Evolutionary conservation across 2,329 filamentous ascomycete genomes (phyloP), one percentile per base, ranked within the genome.

Genomic region (Botrytis fabae): DNA sequence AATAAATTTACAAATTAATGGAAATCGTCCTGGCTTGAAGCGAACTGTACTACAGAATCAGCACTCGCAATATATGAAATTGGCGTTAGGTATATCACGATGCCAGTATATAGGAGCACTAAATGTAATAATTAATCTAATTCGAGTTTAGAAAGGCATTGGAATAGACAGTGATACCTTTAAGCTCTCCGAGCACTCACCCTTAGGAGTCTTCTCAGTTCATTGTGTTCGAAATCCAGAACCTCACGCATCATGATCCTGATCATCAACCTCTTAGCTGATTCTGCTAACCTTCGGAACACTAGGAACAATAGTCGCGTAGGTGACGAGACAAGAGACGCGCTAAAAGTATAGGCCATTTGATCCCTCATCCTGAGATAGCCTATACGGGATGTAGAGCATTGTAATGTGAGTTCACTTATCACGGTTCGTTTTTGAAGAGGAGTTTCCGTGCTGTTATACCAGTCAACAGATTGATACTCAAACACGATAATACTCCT

Each of bases 41-140:
- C 22, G n/a, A 16, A 57, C 48, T 42, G 8, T 57, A 35, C n/a
- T 57, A 14, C 20, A 18, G 44, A 32, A 42, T 4, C 2, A 38
- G 48, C 48, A 68, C 48, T 42, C 54, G 4, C 25, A 42, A 25
- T 8, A 68, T 57, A 57, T 57, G 48, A 20, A 25, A 68, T 68
- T n/a, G 38, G 48, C 65, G 48, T 68, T 32, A 28, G n/a, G 20
- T 32, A 28, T n/a, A 32, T 68, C 20, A 57, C 25, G 25, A 68
- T 12, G 18, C 65, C 48, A 57, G 65, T 57, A 68, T 68, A 68
- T 57, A 68, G 48, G 57, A 42, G n/a, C 35, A 68, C 48, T 42
- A 42, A n/a, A 57, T 57, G 32, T 68, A 57, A 57, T 68, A 38
- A 42, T 68, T 57, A 68, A 68, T 68, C 40, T 68, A 57, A 68